Evolutionary conservation across 805 yeast genomes (phyloP).

Genomic region (Pichia heedii): DNA sequence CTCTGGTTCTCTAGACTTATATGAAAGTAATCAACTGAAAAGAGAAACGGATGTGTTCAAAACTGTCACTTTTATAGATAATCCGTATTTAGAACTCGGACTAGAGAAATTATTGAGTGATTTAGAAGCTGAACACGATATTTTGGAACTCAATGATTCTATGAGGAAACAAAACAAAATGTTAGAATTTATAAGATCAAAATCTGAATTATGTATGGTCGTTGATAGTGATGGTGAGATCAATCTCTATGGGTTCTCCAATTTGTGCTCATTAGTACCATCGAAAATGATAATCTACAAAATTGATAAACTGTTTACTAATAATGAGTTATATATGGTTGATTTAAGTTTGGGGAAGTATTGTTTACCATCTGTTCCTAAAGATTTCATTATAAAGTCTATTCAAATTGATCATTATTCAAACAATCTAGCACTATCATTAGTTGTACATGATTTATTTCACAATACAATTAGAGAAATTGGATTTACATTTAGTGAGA

Average conservation of each 20-base stretch:
- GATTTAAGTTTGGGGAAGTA: slow-evolving; percentile 17
- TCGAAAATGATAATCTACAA: slow-evolving; percentile 36
- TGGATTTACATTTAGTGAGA: slow-evolving; percentile 24
- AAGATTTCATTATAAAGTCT: slow-evolving; percentile 19
- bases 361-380: slow-evolving; percentile 25
- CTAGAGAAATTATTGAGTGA: slow-evolving; percentile 14
- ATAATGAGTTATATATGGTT: slow-evolving; percentile 12
- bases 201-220: slow-evolving; percentile 33
- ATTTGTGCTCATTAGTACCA: slow-evolving; percentile 40
- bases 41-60: slow-evolving; percentile 11
- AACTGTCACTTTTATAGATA: slow-evolving; percentile 31
- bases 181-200: slow-evolving; percentile 19
- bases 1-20: slow-evolving; percentile 44
- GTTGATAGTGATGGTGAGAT: slow-evolving; percentile 35
- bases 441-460: slow-evolving; percentile 37
- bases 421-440: slow-evolving; percentile 24
- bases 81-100: slow-evolving; percentile 25
- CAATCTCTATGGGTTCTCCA: slow-evolving; percentile 38
- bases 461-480: slow-evolving; percentile 28
- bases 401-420: slow-evolving; percentile 14
- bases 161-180: slow-evolving; percentile 15
- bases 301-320: slow-evolving; percentile 21
- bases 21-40: slow-evolving; percentile 11
- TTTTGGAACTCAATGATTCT: not conserved
- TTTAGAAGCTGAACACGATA: slow-evolving; percentile 11